Conservation (phyloP, 495 filamentous ascomycete species). For the Daldinia decipiens region DNA sequence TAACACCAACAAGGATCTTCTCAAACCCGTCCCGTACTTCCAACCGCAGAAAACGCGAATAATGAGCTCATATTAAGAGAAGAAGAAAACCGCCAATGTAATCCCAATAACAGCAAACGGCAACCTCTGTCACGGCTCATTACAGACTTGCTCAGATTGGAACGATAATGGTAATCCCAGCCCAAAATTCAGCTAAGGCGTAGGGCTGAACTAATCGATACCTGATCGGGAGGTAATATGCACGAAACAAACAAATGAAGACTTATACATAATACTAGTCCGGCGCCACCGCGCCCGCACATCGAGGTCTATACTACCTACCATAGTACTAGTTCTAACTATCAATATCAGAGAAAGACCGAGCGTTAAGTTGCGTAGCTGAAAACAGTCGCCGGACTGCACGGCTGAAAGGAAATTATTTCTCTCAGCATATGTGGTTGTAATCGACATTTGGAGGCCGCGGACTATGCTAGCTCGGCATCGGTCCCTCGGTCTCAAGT, state of each 20-base stretch:
- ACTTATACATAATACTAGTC: not conserved
- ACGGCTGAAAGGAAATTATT: constrained; percentile 7
- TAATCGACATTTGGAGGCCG: constrained; percentile 11
- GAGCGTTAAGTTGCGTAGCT: not conserved
- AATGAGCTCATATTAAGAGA: constrained; percentile 2
- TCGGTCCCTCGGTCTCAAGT: not conserved
- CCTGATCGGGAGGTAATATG: constrained; percentile 1
- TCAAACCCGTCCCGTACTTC: constrained; percentile 23
- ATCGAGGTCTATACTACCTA: not conserved
- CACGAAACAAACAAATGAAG: not conserved
- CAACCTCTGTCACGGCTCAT: too few species aligned
- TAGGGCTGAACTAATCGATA: constrained; percentile 3
- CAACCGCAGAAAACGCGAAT: constrained; percentile 16
- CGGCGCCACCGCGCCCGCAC: not conserved
- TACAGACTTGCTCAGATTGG: not conserved
- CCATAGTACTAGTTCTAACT: not conserved
- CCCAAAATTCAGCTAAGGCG: not conserved
- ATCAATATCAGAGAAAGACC: constrained; percentile 17
- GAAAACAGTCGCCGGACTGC: constrained; percentile 11
- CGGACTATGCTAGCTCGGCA: constrained; percentile 7
- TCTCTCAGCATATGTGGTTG: not conserved
- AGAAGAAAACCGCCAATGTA: constrained; percentile 19
- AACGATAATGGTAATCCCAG: not conserved
- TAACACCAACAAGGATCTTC: not conserved
- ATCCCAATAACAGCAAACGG: not conserved